Conservation (phyloP, 2,329 filamentous ascomycete species). For the Aspergillus felis region DNA sequence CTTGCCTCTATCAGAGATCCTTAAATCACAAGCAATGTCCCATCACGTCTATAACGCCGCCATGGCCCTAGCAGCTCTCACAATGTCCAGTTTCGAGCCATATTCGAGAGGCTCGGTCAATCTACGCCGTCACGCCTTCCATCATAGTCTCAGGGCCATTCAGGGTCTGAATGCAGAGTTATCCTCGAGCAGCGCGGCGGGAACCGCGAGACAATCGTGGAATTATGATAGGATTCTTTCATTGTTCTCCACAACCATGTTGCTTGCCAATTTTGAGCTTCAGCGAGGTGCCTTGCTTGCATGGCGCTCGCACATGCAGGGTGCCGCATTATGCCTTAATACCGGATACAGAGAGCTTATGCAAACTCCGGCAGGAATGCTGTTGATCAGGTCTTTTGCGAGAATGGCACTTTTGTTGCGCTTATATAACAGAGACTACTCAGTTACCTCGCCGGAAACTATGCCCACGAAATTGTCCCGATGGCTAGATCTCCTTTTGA, state of each 20-base stretch:
- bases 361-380: slow-evolving; percentile 7
- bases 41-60: slow-evolving; percentile 10
- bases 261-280: slow-evolving; percentile 14
- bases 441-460: slow-evolving; percentile 7
- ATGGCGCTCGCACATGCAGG: slow-evolving; percentile 13
- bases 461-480: slow-evolving; percentile 4
- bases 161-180: slow-evolving; percentile 6
- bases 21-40: slow-evolving; percentile 9
- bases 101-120: neutral
- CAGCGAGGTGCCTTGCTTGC: slow-evolving; percentile 8
- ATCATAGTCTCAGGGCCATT: slow-evolving; percentile 10
- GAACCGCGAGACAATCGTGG: neutral
- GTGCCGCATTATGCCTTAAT: slow-evolving; percentile 8
- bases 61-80: slow-evolving; percentile 8
- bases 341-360: slow-evolving; percentile 3
- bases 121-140: slow-evolving; percentile 11
- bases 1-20: slow-evolving; percentile 7
- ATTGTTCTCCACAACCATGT: slow-evolving; percentile 9
- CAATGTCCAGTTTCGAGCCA: slow-evolving; percentile 2
- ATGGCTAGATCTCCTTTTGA: slow-evolving; percentile 7
- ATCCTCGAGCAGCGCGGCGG: neutral
- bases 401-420: slow-evolving; percentile 14
- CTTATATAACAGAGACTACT: slow-evolving; percentile 11
- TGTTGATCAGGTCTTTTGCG: slow-evolving; percentile 10
- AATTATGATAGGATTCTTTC: slow-evolving; percentile 5